phyloP scores from a whole-genome alignment of 1,139 yeast species.

The Scheffersomyces segobiensis region DNA sequence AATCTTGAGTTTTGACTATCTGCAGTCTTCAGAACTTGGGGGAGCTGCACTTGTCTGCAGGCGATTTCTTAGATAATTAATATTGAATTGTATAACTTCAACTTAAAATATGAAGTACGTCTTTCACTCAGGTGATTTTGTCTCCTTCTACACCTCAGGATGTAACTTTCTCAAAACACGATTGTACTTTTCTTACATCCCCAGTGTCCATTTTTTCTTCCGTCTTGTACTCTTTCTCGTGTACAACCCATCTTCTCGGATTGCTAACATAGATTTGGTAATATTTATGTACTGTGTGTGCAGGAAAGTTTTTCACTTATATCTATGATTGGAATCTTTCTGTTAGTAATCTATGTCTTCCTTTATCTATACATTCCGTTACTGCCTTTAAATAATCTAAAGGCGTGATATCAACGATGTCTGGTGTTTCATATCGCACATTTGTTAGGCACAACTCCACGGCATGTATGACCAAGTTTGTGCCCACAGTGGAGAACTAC shows the following conservation, averaged over 20 bases:
- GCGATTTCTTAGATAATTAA: no score
- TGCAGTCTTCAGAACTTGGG: neutral
- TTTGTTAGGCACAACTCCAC: conserved; percentile 1
- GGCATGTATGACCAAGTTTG: conserved; percentile 23
- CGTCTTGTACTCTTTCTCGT: no score
- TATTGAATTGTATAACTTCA: no score
- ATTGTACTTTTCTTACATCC: no score
- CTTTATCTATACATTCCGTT: neutral
- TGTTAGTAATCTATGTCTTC: neutral
- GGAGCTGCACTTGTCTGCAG: no score
- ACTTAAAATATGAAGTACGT: no score
- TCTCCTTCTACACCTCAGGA: no score
- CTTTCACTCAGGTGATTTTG: no score
- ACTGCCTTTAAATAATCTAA: neutral
- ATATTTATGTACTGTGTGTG: neutral
- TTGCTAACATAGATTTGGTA: no score
- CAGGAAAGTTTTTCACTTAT: neutral
- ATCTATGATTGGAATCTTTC: neutral
- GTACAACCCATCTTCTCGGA: no score
- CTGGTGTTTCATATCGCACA: neutral
- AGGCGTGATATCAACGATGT: neutral
- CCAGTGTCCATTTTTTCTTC: no score
- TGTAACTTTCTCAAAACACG: no score
- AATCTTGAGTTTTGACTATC: neutral
- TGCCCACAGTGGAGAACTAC: conserved; percentile 34